Conservation (phyloP, 345 rosid species). For the Balakata baccata region DNA sequence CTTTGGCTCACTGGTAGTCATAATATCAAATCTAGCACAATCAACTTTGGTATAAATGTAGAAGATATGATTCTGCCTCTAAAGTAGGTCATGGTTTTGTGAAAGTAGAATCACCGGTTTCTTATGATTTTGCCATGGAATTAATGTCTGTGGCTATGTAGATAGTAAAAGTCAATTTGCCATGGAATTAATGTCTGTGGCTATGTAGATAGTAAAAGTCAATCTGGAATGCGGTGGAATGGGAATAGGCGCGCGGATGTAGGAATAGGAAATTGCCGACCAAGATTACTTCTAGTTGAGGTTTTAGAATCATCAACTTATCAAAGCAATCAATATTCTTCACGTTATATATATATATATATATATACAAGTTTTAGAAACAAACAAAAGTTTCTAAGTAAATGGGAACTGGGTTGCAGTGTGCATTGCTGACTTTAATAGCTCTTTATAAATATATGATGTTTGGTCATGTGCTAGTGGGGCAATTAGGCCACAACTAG, state of each 20-base stretch:
- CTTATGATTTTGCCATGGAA: neutral
- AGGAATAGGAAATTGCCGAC: slow-evolving; percentile 16
- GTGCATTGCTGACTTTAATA: slow-evolving; percentile 13
- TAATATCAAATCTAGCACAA: neutral
- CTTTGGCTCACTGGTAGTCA: too few species aligned
- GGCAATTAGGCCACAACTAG: neutral
- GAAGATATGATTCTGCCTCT: slow-evolving; percentile 1
- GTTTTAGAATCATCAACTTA: slow-evolving; percentile 19
- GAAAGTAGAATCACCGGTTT: neutral
- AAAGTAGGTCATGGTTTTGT: slow-evolving; percentile 8
- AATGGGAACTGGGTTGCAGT: neutral
- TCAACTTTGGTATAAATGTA: neutral
- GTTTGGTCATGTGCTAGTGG: too few species aligned
- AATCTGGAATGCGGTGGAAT: slow-evolving; percentile 9
- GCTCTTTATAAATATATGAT: too few species aligned
- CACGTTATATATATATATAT: neutral
- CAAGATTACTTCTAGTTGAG: slow-evolving; percentile 20
- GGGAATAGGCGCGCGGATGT: slow-evolving; percentile 1
- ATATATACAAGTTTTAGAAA: neutral
- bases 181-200: neutral
- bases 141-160: neutral
- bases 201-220: slow-evolving; percentile 3
- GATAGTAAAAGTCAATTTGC: slow-evolving; percentile 6
- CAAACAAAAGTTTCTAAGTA: neutral
- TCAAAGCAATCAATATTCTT: slow-evolving; percentile 5